phyloP scores from a whole-genome alignment of 768 basidiomycete species.

The Mycena kentingensis region DNA sequence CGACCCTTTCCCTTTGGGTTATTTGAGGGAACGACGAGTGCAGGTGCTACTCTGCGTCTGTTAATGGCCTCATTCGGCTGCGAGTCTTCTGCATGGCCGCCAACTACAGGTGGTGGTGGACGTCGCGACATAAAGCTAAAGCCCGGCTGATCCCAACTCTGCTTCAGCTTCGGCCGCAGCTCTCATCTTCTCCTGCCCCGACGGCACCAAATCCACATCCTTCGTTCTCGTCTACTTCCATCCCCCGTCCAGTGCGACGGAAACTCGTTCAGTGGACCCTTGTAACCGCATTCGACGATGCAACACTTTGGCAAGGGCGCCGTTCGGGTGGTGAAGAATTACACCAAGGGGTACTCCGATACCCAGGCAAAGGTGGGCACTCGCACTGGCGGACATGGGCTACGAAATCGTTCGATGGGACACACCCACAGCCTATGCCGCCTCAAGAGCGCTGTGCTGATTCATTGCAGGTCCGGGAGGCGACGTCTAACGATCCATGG shows the following conservation, averaged over 20 bases:
- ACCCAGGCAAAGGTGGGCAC: no score
- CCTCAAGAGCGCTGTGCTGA: background rate
- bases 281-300: constrained; percentile 43
- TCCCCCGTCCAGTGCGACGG: background rate
- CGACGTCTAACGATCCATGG: constrained; percentile 98
- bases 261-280: constrained; percentile 4
- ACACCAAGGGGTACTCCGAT: constrained; percentile 76
- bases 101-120: no score
- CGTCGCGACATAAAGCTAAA: no score
- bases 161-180: no score
- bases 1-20: background rate
- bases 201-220: no score
- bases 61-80: constrained; percentile 24
- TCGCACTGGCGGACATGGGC: no score
- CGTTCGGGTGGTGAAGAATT: constrained; percentile 89
- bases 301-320: constrained; percentile 85
- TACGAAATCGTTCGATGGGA: no score
- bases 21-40: constrained; percentile 8
- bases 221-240: background rate
- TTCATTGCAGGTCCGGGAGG: constrained; percentile 79
- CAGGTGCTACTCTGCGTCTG: constrained; percentile 7
- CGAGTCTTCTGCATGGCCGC: no score
- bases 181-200: no score
- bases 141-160: no score
- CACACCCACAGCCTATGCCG: no score